These are phyloP conservation scores for Ascomycota sp. DNA, from an alignment of 2,329 filamentous ascomycete genomes.

Conservation along the genomic window DNA sequence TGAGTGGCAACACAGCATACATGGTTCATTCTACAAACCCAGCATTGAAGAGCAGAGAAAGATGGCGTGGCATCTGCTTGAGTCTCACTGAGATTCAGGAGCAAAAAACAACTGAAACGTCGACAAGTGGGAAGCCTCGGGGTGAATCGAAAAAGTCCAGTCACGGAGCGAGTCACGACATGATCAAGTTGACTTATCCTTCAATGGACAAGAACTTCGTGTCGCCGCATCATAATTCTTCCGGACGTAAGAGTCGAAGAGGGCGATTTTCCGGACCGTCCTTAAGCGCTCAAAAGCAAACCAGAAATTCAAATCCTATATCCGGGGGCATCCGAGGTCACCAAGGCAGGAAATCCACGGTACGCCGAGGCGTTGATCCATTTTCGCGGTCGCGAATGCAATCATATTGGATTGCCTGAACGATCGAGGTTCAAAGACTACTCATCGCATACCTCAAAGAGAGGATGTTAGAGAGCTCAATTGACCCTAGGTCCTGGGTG, in stretches of 20 bases:
- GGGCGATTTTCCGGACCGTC: no score
- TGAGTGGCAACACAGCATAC: neutral
- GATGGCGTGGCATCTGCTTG: neutral
- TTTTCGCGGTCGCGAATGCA: conserved; percentile 6
- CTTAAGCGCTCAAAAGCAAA: no score
- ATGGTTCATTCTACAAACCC: conserved; percentile 7
- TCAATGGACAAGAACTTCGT: no score
- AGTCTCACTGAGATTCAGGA: neutral
- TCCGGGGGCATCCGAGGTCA: neutral
- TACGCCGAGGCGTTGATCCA: neutral
- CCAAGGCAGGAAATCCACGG: neutral
- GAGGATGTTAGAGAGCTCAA: conserved; percentile 1
- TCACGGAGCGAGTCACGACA: no score
- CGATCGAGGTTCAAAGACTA: conserved; percentile 1
- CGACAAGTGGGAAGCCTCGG: no score
- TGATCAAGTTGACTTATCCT: no score
- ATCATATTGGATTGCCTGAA: conserved; percentile 7
- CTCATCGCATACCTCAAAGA: neutral
- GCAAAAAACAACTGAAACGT: no score
- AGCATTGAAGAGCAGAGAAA: conserved; percentile 2
- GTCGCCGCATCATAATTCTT: neutral
- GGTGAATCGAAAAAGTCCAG: neutral
- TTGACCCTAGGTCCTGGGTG: neutral
- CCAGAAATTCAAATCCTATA: neutral
- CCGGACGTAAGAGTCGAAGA: neutral